These are phyloP conservation scores for Moesziomyces antarcticus DNA, from an alignment of 1,284 basidiomycete species.

Conservation along the genomic window DNA sequence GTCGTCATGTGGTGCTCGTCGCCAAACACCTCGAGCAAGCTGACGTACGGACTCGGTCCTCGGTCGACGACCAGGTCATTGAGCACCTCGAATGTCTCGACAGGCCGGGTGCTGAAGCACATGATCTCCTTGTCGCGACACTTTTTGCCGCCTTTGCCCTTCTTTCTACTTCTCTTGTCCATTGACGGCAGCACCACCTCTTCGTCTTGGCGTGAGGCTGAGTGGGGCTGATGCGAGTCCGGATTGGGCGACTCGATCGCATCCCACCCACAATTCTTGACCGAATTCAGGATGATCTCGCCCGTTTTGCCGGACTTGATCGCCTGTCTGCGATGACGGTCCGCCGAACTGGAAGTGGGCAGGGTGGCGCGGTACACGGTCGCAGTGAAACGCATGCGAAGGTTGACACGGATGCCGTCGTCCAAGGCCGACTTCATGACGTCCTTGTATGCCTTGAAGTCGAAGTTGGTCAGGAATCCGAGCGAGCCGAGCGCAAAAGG, in stretches of 20 bases:
- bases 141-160: conserved; percentile 69
- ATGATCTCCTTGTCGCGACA: conserved; percentile 93
- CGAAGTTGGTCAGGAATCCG: conserved; percentile 98
- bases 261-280: conserved; percentile 63
- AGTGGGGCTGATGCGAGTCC: conserved; percentile 18
- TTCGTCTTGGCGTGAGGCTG: conserved; percentile 21
- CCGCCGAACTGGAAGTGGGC: conserved; percentile 38
- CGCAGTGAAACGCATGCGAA: conserved; percentile 99
- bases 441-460: conserved; percentile 85
- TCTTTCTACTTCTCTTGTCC: conserved; percentile 71
- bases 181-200: conserved; percentile 27
- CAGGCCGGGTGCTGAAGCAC: conserved; percentile 94
- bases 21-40: conserved; percentile 92
- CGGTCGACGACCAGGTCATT: conserved; percentile 98
- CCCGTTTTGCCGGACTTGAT: conserved; percentile 63
- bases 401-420: conserved; percentile 92
- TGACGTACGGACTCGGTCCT: conserved; percentile 97
- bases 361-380: conserved; percentile 78
- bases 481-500: conserved; percentile 98
- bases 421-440: conserved; percentile 92
- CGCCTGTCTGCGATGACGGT: conserved; percentile 55
- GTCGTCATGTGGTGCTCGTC: conserved; percentile 99
- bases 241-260: conserved; percentile 54
- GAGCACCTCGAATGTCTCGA: conserved; percentile 96
- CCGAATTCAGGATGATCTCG: conserved; percentile 63